phyloP scores from a whole-genome alignment of 306 rosid genomes.

The Gastrolobium bilobum region DNA sequence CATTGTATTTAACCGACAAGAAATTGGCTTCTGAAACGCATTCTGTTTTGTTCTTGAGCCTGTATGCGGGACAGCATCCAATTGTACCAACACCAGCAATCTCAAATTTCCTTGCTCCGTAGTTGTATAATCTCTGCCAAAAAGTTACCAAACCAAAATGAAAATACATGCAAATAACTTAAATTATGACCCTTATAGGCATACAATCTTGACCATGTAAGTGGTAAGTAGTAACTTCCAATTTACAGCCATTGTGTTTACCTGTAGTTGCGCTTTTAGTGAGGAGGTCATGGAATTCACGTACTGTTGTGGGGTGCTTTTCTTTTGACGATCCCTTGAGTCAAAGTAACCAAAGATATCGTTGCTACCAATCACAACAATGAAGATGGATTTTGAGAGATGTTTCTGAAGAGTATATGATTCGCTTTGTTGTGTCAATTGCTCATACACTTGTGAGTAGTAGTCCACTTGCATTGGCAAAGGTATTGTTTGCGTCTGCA shows the following conservation, averaged over 20 bases:
- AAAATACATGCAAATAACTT: background rate
- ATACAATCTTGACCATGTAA: background rate
- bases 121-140: slow-evolving; percentile 64
- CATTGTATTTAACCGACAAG: slow-evolving; percentile 56
- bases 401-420: slow-evolving; percentile 47
- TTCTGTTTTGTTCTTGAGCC: slow-evolving; percentile 61
- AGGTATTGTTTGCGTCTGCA: slow-evolving; percentile 60
- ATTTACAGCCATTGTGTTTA: slow-evolving; percentile 16
- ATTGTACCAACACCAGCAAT: slow-evolving; percentile 64
- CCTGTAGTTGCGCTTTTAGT: slow-evolving; percentile 68
- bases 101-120: slow-evolving; percentile 77
- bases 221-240: background rate
- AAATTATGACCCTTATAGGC: background rate
- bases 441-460: slow-evolving; percentile 52
- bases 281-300: slow-evolving; percentile 59
- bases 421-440: slow-evolving; percentile 54
- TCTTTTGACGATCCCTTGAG: slow-evolving; percentile 49
- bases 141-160: background rate
- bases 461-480: slow-evolving; percentile 66
- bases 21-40: slow-evolving; percentile 65
- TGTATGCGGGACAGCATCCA: slow-evolving; percentile 79
- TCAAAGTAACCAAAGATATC: slow-evolving; percentile 70
- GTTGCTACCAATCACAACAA: slow-evolving; percentile 82
- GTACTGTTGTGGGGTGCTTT: slow-evolving; percentile 62
- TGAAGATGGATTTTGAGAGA: slow-evolving; percentile 69